Evolutionary conservation across 2,329 filamentous ascomycete species (phyloP), one percentile per base, ranked within the genome.

Genomic region (Biscogniauxia marginata): DNA sequence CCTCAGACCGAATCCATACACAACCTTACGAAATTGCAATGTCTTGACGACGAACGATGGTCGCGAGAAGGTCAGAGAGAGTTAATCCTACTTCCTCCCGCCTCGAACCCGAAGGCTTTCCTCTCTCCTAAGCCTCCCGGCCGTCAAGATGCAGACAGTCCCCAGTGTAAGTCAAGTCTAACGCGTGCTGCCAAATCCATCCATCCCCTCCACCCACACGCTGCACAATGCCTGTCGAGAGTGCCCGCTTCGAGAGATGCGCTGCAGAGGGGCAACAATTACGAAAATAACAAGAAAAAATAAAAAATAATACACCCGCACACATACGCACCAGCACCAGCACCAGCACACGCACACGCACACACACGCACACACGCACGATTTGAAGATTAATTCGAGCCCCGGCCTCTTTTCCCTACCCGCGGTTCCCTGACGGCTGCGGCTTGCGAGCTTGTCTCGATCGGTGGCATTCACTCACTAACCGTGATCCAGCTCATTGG

Each of bases 121-220:
- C 58, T 57, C 60, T 61, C 49, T 61, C 67, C 68, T 71, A 65
- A 71, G 72, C 67, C 71, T 67, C 67, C 69, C 69, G 69, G 68
- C 71, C 67, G 73, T 72, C 72, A 79, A 70, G 68, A 82, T 82
- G 79, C 79, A 82, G 77, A 75, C 79, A 65, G 76, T 82, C 74
- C 79, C 79, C 52, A 79, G 76, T 74, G 77, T 79, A 77, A 78
- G 77, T 78, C 34, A 21, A 39, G 30, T 39, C 9, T 39, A 39
- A 39, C 30, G 30, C 30, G 30, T 39, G 30, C 30, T 39, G 30
- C 30, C 30, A 39, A 55, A 51, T 49, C 16, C 47, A 46, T 46
- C 46, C 47, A 54, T 22, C 20, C 20, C 47, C 19, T 39, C 50
- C 39, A 45, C 50, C 43, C 21, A 39, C 30, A 39, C 30, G 30